Conservation (phyloP, 2,329 filamentous ascomycete species). For the Alternaria gaisen region DNA sequence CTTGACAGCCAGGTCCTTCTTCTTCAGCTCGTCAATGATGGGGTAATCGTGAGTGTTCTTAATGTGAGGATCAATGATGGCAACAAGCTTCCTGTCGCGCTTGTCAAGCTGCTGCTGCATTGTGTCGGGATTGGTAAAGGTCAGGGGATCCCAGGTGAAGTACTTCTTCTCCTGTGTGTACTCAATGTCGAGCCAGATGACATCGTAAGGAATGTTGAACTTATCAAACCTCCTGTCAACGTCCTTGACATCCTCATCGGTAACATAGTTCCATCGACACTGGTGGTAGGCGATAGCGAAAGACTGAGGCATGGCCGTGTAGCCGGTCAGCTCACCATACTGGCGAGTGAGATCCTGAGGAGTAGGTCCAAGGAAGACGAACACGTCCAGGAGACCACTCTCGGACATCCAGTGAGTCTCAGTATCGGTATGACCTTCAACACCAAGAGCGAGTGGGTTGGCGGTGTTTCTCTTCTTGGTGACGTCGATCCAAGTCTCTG, state of each 20-base stretch:
- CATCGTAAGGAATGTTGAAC: constrained; percentile 93
- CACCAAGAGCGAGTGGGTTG: constrained; percentile 80
- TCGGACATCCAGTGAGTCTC: constrained; percentile 98
- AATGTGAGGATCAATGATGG: constrained; percentile 97
- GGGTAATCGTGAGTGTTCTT: constrained; percentile 86
- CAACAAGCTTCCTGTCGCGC: constrained; percentile 87
- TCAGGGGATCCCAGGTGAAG: constrained; percentile 94
- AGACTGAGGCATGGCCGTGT: constrained; percentile 88
- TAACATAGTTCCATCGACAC: constrained; percentile 98
- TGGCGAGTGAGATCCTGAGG: constrained; percentile 81
- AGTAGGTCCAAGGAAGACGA: constrained; percentile 90
- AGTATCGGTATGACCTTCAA: constrained; percentile 74
- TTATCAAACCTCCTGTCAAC: constrained; percentile 97
- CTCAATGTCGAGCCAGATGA: constrained; percentile 98
- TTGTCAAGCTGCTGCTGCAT: constrained; percentile 90
- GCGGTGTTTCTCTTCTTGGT: constrained; percentile 77
- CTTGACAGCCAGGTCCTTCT: constrained; percentile 81
- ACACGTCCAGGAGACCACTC: constrained; percentile 86
- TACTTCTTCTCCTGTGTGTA: constrained; percentile 98
- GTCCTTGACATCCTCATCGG: constrained; percentile 95
- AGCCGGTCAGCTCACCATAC: constrained; percentile 91
- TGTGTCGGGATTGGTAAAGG: constrained; percentile 81
- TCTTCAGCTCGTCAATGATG: constrained; percentile 81
- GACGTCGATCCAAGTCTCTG: constrained; percentile 97
- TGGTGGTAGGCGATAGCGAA: constrained; percentile 96